Conservation (phyloP, 2,329 filamentous ascomycete species). For the Neonectria coccinea region DNA sequence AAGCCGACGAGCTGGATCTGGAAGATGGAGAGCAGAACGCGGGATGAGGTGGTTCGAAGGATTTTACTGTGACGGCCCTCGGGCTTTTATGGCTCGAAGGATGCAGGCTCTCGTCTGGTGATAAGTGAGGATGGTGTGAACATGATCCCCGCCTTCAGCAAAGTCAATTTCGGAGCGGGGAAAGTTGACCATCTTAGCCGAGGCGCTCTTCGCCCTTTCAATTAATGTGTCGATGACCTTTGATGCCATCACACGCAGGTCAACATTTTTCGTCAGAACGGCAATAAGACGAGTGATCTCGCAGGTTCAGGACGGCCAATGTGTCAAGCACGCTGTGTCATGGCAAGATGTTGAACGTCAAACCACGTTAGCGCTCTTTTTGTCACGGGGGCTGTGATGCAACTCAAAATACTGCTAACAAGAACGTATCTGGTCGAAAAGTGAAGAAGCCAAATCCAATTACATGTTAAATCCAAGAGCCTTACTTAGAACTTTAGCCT, state of each 20-base stretch:
- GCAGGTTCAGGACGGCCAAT: background rate
- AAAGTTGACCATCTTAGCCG: background rate
- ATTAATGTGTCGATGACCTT: background rate
- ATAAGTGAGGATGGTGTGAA: background rate
- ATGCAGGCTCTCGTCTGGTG: background rate
- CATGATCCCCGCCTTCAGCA: background rate
- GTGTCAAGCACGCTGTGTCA: background rate
- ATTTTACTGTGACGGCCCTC: background rate
- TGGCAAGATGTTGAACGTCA: background rate
- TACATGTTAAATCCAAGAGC: background rate
- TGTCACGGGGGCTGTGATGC: background rate
- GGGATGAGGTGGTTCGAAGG: background rate
- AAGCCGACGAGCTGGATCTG: background rate
- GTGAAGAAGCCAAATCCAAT: background rate
- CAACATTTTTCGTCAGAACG: too few relatives aligned
- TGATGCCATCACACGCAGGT: background rate
- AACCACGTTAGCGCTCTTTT: background rate
- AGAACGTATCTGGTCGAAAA: background rate
- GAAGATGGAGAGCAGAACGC: background rate
- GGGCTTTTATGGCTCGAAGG: conserved; percentile 1
- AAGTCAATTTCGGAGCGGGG: background rate
- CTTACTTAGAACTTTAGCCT: background rate
- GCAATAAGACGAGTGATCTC: background rate
- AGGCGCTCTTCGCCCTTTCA: background rate
- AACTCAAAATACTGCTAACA: background rate